Base-by-base conservation (phyloP, 2,329 filamentous ascomycete genomes). In the Aspergillus uvarum region DNA sequence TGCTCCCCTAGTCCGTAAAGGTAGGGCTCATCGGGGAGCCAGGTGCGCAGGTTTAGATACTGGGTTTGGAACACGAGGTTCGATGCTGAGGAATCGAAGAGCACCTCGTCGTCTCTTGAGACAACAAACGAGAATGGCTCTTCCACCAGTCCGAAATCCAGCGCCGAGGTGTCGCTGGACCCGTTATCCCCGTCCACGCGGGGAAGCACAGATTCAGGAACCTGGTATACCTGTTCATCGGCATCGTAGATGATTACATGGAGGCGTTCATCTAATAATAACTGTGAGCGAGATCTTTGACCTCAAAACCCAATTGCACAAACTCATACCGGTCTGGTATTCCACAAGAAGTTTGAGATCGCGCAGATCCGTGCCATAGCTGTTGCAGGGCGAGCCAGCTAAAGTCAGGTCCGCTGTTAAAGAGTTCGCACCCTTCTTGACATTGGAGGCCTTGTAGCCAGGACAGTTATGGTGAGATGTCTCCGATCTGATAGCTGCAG, bases 1-100 rank as follows among this genome's bases (percentile, higher is more conserved):
- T 92, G 89, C 75, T 94, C 90, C 38, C 91, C 91, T 2, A 94
- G 81, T 0, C 91, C 91, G 70, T 95, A 95, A 5, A 95, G 77
- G 67, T 89, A 85, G 0, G 90, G 89, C 56, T 86, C 79, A 1
- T 84, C 74, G 0, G 91, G 90, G 11, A 95, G 80, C 61, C 81
- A 84, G 2, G 90, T 93, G 48, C 89, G 83, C 60, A 94, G 80
- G 21, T 87, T 85, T 24, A 95, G 75, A 68, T 92, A 95, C 73
- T 95, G 90, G 11, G 85, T 86, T 76, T 95, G 88, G 67, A 92
- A 95, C 48, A 95, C 80, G 11, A 95, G 77, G 8, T 81, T 79
- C 4, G 84, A 83, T 1, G 82, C 87, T 0, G 86, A 85, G 0
- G 89, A 90, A 67, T 93, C 87, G 71, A 92, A 91, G 10, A 92